phyloP scores from a whole-genome alignment of 495 filamentous ascomycete genomes.

The Penicillium egyptiacum region DNA sequence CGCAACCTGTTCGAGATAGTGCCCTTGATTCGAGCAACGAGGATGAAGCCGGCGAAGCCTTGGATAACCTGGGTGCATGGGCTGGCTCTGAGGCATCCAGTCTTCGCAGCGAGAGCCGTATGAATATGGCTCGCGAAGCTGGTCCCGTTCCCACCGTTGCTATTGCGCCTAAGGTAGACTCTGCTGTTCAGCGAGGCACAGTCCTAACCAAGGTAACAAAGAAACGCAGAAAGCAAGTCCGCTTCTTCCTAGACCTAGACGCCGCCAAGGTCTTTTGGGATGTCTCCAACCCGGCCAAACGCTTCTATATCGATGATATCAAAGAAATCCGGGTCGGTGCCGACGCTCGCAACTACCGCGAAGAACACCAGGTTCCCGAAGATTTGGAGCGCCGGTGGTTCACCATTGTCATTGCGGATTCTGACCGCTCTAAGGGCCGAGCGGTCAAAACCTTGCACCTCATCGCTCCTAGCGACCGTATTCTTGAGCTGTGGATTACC shows the following conservation, averaged over 20 bases:
- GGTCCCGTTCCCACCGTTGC: slow-evolving; percentile 28
- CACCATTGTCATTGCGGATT: slow-evolving; percentile 78
- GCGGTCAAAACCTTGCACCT: slow-evolving; percentile 78
- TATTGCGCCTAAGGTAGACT: slow-evolving; percentile 69
- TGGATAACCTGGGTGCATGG: slow-evolving; percentile 41
- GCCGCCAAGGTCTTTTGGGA: slow-evolving; percentile 88
- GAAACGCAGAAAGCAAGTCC: slow-evolving; percentile 72
- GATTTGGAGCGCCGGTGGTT: slow-evolving; percentile 72
- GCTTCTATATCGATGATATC: slow-evolving; percentile 92
- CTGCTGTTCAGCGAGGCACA: slow-evolving; percentile 72
- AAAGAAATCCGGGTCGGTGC: slow-evolving; percentile 80
- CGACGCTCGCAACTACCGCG: slow-evolving; percentile 85
- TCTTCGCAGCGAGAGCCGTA: slow-evolving; percentile 39
- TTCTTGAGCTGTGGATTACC: slow-evolving; percentile 75
- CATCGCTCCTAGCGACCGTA: slow-evolving; percentile 66
- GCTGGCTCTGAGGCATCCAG: slow-evolving; percentile 43
- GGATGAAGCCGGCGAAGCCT: slow-evolving; percentile 62
- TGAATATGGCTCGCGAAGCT: slow-evolving; percentile 32
- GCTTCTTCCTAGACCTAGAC: slow-evolving; percentile 74
- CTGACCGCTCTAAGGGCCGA: slow-evolving; percentile 64
- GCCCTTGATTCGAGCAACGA: slow-evolving; percentile 54
- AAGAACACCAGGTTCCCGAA: slow-evolving; percentile 70
- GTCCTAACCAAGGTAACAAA: slow-evolving; percentile 76
- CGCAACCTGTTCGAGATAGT: slow-evolving; percentile 53
- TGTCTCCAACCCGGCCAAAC: slow-evolving; percentile 70